These are phyloP conservation scores for Dactylonectria macrodidyma DNA, from an alignment of 2,329 filamentous ascomycete genomes.

Conservation along the genomic window DNA sequence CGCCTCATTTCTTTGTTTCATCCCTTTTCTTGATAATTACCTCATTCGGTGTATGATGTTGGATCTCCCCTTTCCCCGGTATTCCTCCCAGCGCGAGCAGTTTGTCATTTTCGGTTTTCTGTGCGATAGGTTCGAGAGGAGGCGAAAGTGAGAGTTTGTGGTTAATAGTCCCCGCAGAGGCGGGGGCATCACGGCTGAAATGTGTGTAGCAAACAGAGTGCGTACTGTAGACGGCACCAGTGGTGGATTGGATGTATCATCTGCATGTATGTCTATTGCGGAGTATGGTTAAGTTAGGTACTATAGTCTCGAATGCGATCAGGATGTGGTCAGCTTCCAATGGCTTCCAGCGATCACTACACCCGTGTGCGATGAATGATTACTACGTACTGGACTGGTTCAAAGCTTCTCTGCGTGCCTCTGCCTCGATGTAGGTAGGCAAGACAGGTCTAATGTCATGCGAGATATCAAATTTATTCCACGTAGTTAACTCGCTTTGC, in stretches of 20 bases:
- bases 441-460: background rate
- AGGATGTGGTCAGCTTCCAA: constrained; percentile 38
- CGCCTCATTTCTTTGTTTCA: constrained; percentile 48
- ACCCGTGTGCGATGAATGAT: background rate
- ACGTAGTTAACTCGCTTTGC: background rate
- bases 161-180: constrained; percentile 40
- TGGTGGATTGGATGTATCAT: constrained; percentile 44
- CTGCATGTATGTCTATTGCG: constrained; percentile 48
- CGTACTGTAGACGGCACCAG: constrained; percentile 30
- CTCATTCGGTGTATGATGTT: constrained; percentile 52
- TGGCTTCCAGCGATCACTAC: background rate
- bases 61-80: constrained; percentile 40
- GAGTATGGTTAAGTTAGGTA: constrained; percentile 46
- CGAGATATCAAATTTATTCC: background rate
- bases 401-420: background rate
- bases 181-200: constrained; percentile 43
- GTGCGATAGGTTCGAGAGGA: constrained; percentile 15
- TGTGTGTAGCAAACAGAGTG: constrained; percentile 30
- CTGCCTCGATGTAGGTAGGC: too few relatives aligned
- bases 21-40: constrained; percentile 51
- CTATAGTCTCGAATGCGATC: constrained; percentile 47
- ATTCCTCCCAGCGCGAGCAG: constrained; percentile 34
- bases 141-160: constrained; percentile 34
- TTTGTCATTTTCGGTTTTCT: constrained; percentile 14
- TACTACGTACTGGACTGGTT: background rate